Base-by-base conservation (phyloP, 345 rosid species). In the Mangifera indica region DNA sequence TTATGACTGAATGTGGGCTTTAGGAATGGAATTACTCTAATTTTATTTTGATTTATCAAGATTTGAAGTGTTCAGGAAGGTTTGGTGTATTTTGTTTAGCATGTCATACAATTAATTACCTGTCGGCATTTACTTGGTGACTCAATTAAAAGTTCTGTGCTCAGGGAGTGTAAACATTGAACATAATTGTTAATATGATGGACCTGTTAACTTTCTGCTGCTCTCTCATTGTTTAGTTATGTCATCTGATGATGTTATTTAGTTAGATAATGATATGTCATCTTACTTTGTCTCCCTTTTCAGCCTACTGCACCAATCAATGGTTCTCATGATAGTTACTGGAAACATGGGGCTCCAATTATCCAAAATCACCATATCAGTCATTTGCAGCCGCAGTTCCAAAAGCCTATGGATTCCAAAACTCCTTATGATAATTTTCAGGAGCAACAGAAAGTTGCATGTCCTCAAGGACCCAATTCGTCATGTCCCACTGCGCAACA, bases 321-420 rank as follows among this genome's bases (percentile, higher is more conserved):
- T 84, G 81, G 83, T 76, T 75, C 91, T 75, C 86, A 89, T 54
- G 91, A 96, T 87, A 62, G 81, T 78, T 89, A 95, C 81, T 85
- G 93, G 97, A 86, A 82, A 64, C 89, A 82, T 56, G 84, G 78
- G 60, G 71, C 89, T 76, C 82, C 83, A 53, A 85, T 72, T 81
- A 83, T 80, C 79, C 94, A 84, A 80, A 78, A 81, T 75, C 86
- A 90, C 70, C 86, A 86, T 73, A 85, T 82, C 59, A 84, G 80
- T 83, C 87, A 88, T 68, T 77, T 76, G 45, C 89, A 83, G 80
- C 76, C 87, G 69, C 83, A 86, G 49, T 86, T 79, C 78, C 88
- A 82, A 79, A 88, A 85, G 69, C 86, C 87, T 76, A 64, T 80
- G 73, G 92, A 91, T 74, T 66, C 88, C 44, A 88, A 84, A 84